Evolutionary conservation across 31 red algal species (phyloP).

Genomic region (Porphyra umbilicalis): DNA sequence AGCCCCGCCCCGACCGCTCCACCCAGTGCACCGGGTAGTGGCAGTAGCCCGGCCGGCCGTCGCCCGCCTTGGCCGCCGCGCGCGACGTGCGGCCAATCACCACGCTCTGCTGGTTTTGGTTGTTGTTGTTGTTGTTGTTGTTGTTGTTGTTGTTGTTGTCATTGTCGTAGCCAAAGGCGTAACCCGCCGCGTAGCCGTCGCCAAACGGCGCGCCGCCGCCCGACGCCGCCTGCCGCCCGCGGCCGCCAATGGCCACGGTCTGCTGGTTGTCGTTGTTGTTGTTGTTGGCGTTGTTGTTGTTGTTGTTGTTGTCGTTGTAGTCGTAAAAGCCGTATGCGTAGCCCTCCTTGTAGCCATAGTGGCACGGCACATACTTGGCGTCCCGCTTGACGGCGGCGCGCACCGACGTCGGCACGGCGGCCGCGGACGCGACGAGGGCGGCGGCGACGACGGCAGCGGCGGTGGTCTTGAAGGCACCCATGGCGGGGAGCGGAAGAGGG

Average conservation of each 20-base stretch:
- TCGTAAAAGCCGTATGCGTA: neutral
- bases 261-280: neutral
- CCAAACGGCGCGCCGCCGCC: neutral
- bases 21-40: neutral
- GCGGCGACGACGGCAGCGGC: neutral
- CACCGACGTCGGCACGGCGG: neutral
- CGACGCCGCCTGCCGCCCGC: neutral
- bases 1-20: neutral
- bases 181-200: neutral
- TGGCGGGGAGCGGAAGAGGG: too few species aligned
- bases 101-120: neutral
- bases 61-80: too few species aligned
- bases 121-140: neutral
- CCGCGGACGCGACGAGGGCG: neutral
- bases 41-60: neutral
- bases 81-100: neutral
- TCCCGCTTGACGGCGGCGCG: neutral
- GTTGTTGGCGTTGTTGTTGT: neutral
- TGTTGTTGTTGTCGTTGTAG: slow-evolving; percentile 1
- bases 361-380: neutral
- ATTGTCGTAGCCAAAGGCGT: neutral
- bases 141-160: neutral
- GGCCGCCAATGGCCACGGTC: neutral
- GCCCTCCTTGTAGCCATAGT: neutral
- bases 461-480: neutral